Base-by-base conservation (phyloP, 177 flowering plant genomes). In the Tripterygium wilfordii region DNA sequence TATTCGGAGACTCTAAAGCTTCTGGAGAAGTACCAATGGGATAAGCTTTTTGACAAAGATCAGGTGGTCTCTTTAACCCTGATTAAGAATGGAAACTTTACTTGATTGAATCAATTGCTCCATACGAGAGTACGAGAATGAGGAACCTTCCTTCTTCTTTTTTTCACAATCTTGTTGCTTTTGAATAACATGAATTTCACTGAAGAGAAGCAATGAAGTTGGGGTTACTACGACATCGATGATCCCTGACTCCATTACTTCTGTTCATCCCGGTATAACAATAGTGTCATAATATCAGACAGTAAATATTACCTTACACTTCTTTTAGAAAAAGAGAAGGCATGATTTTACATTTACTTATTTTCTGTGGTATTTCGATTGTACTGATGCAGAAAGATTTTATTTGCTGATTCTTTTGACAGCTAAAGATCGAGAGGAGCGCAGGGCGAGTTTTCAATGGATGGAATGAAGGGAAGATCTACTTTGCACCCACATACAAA, bases 401-500 rank as follows among this genome's bases (percentile, higher is more conserved):
- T n/a, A 38, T 49, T 23, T 24, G 1, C n/a, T 23, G n/a, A 1
- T 13, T 21, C 5, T 14, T 48, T 14, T 32, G 15, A 57, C 47
- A 85, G 95, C 82, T 85, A 17, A 78, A 75, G 65, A 77, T 78
- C 12, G 95, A 85, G 63, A 69, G 73, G 56, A 85, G 78, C 36
- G 81, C 90, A 8, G 85, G 82, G 13, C 53, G 95, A 45, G 85
- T 83, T n/a, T 85, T 85, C 65, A 63, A 65, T 24, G 95, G 80
- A 29, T 85, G 90, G 90, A 66, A 74, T 28, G 95, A 85, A 45
- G 95, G 95, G 22, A 79, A 66, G 42, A 83, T 83, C 16, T 76
- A 62, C 69, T 85, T 85, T 63, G 77, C 88, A 35, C 95, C 95
- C 4, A 85, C 95, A 5, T 85, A 85, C 69, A 85, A 85, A 39